Evolutionary conservation across 768 basidiomycete species (phyloP), one percentile per base, ranked within the genome.

Genomic region (Boletus bicolor): DNA sequence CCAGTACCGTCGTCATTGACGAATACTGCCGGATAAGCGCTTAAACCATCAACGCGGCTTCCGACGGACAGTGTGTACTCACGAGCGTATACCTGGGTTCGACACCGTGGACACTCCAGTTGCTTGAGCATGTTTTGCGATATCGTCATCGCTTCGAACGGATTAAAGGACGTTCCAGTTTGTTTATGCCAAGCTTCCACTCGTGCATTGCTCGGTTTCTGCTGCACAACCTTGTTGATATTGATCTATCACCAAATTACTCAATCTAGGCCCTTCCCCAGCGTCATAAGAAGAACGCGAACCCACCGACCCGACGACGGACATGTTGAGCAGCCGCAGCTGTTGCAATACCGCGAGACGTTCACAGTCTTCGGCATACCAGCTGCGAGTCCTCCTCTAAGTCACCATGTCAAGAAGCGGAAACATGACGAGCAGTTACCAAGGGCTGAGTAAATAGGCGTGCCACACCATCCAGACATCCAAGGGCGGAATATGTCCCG

Each of bases 381-480:
- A 72, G 19, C 69, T 72, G 28, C 41, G 14, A 39, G 28, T 46
- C 7, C 24, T 51, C 28, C n/a, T 30, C 34, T 61, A 1, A 65
- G 55, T 9, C 14, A 6, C 14, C 14, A 7, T 15, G 37, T 49
- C 38, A 32, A 30, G 24, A 46, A 19, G 14, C 6, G 10, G 7
- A 17, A 47, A 7, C 19, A 36, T 7, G 8, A 2, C 8, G 3
- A 26, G 12, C 1, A 8, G 17, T 60, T 62, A 76, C 76, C 68
- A 63, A 11, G 75, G 75, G 44, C 63, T 73, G 21, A 76, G 72
- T 46, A 73, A 19, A 61, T 77, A 77, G 1, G 75, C 76, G 19
- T 76, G 75, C 72, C 76, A 75, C 19, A 76, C 72, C 74, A 76
- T 75, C 66, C 72, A 71, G 24, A 76, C 75, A 39, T 76, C 76